Evolutionary conservation across 2,329 filamentous ascomycete species (phyloP).

Genomic region (Botrytis hyacinthi): DNA sequence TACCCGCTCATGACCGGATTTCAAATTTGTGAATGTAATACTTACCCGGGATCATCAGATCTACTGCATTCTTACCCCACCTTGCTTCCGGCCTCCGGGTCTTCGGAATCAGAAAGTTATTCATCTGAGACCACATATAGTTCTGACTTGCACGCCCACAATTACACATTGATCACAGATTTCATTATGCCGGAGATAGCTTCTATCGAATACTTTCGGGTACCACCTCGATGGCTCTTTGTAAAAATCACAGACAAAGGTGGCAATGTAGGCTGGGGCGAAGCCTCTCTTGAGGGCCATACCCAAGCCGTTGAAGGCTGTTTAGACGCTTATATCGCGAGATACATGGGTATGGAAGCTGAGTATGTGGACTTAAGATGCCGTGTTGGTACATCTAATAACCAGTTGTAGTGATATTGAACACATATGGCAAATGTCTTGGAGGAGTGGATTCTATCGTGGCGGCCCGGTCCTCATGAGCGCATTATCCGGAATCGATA

Average conservation of each 20-base stretch:
- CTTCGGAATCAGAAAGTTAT: background rate
- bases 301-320: conserved; percentile 72
- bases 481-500: conserved; percentile 73
- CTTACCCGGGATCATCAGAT: conserved; percentile 12
- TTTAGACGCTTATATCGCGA: conserved; percentile 62
- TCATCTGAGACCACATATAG: conserved; percentile 6
- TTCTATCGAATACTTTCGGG: conserved; percentile 69
- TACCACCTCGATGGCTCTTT: conserved; percentile 74
- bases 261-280: conserved; percentile 68
- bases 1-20: background rate
- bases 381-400: background rate
- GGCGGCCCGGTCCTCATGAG: conserved; percentile 80
- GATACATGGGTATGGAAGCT: conserved; percentile 66
- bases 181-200: conserved; percentile 59
- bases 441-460: conserved; percentile 71
- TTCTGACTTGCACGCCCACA: background rate
- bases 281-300: conserved; percentile 72
- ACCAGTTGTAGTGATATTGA: conserved; percentile 62
- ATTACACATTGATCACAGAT: background rate
- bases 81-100: background rate
- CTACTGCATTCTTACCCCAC: conserved; percentile 5
- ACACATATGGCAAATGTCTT: conserved; percentile 74
- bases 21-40: conserved; percentile 5
- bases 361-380: conserved; percentile 49
- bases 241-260: conserved; percentile 71